Percentiles rank a stretch among this genome's conserved stretches.
Conservation (phyloP, 2,329 filamentous ascomycete genomes). For the Colletotrichum costaricense region DNA sequence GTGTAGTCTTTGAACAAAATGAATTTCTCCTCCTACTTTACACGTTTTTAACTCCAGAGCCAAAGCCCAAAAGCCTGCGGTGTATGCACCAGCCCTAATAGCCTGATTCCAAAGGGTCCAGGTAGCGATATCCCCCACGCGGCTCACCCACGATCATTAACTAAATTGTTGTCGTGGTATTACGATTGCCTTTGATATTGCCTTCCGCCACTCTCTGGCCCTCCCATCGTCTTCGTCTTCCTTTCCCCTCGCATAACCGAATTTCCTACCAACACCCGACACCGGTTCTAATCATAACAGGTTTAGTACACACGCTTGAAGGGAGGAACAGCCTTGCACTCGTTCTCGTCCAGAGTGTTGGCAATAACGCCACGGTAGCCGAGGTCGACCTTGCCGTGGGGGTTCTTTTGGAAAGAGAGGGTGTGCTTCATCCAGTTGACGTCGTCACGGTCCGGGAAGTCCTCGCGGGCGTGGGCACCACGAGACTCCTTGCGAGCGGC, state of each 20-base stretch:
- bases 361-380: constrained; percentile 86
- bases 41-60: constrained; percentile 35
- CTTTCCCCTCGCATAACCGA: neutral
- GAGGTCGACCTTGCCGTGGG: constrained; percentile 88
- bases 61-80: constrained; percentile 33
- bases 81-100: constrained; percentile 24
- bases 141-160: constrained; percentile 29
- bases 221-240: neutral
- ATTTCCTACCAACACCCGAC: constrained; percentile 25
- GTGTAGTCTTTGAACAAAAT: constrained; percentile 33
- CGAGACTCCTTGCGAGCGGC: constrained; percentile 97
- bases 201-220: neutral
- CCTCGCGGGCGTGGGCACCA: constrained; percentile 96
- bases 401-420: constrained; percentile 92
- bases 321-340: constrained; percentile 95
- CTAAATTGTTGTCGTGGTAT: constrained; percentile 28
- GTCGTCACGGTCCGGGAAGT: constrained; percentile 95
- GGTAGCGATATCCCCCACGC: constrained; percentile 10
- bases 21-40: constrained; percentile 34
- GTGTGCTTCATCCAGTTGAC: constrained; percentile 99
- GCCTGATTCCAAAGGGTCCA: constrained; percentile 14
- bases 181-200: constrained; percentile 21
- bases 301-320: constrained; percentile 93
- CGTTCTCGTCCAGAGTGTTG: constrained; percentile 89
- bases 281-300: constrained; percentile 29